Conservation (phyloP, 208 protist species). For the Naegleria fowleri region DNA sequence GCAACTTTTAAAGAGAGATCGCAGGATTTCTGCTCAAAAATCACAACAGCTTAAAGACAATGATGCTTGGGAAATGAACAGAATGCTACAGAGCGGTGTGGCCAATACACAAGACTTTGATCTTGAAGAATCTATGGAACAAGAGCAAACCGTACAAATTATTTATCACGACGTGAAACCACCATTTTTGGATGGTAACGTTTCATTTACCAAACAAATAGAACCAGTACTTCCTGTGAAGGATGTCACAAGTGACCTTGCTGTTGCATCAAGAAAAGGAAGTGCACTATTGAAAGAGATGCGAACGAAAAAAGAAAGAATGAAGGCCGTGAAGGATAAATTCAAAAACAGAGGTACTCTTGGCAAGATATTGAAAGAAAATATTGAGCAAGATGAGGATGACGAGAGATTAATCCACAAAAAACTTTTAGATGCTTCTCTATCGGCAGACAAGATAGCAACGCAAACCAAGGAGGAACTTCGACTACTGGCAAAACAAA, state of each 20-base stretch:
- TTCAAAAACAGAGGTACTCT: slow-evolving; percentile 49
- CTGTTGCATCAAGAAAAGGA: slow-evolving; percentile 63
- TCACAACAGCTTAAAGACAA: background rate
- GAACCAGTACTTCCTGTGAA: slow-evolving; percentile 58
- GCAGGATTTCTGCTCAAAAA: background rate
- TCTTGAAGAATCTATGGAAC: slow-evolving; percentile 52
- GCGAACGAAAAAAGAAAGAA: slow-evolving; percentile 53
- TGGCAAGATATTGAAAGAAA: slow-evolving; percentile 52
- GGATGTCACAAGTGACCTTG: slow-evolving; percentile 75
- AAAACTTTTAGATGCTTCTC: slow-evolving; percentile 30
- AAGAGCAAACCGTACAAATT: slow-evolving; percentile 54
- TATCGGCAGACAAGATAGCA: slow-evolving; percentile 26
- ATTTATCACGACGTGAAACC: slow-evolving; percentile 69
- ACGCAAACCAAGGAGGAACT: slow-evolving; percentile 39
- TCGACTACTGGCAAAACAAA: background rate
- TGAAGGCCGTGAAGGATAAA: slow-evolving; percentile 39
- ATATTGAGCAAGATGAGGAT: slow-evolving; percentile 31
- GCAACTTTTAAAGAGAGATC: background rate
- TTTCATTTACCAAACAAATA: slow-evolving; percentile 54
- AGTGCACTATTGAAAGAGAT: slow-evolving; percentile 56
- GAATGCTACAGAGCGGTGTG: slow-evolving; percentile 29
- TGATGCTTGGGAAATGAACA: slow-evolving; percentile 27
- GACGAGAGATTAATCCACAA: slow-evolving; percentile 18
- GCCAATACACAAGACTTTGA: slow-evolving; percentile 30
- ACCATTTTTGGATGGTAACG: slow-evolving; percentile 73